Conservation (phyloP, 768 basidiomycete species). For the Hypholoma sublateritium region DNA sequence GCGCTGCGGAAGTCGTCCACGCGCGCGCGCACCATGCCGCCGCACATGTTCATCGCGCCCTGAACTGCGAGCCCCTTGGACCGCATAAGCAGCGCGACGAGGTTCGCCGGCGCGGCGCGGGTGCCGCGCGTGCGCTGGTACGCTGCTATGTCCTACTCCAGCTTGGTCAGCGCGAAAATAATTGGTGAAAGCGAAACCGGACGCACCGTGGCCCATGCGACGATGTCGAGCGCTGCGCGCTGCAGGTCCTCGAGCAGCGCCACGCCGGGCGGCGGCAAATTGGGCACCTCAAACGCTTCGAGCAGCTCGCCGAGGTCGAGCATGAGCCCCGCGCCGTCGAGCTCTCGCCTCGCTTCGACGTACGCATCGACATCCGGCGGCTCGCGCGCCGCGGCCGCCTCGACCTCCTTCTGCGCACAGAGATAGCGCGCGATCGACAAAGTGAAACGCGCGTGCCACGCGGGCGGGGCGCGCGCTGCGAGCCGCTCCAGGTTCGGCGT, state of each 20-base stretch:
- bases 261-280: constrained; percentile 18
- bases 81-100: constrained; percentile 50
- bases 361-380: constrained; percentile 43
- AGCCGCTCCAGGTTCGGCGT: not conserved
- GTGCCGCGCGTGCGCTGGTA: constrained; percentile 40
- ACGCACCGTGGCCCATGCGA: constrained; percentile 52
- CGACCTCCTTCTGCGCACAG: not conserved
- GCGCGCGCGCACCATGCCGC: constrained; percentile 35
- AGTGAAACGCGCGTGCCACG: not conserved
- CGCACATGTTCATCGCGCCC: constrained; percentile 44
- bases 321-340: constrained; percentile 47
- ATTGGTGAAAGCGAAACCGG: not conserved
- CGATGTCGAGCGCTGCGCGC: constrained; percentile 45
- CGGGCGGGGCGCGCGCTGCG: not conserved
- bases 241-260: constrained; percentile 27
- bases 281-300: constrained; percentile 40
- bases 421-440: not conserved
- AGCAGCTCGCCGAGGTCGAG: constrained; percentile 54
- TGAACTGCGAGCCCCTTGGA: constrained; percentile 46
- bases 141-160: constrained; percentile 54
- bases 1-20: constrained; percentile 32
- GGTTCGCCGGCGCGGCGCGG: constrained; percentile 35
- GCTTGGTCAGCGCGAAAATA: not conserved
- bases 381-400: constrained; percentile 17
- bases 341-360: constrained; percentile 40